These are phyloP conservation scores for Paramecium caudatum DNA, from an alignment of 73 alveolate genomes.

Conservation along the genomic window DNA sequence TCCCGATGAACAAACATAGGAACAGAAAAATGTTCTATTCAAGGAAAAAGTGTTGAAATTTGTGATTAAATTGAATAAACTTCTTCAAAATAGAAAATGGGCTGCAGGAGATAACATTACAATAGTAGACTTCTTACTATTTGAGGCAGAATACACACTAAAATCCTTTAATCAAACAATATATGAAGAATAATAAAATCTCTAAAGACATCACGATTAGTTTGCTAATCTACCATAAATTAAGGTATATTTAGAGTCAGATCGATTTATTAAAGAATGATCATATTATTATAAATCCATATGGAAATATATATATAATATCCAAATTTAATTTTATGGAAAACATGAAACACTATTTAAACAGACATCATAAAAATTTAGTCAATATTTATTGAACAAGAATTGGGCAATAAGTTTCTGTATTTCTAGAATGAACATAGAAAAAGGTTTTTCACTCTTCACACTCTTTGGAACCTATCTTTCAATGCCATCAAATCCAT, in stretches of 20 bases:
- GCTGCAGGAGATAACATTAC: slow-evolving; percentile 67
- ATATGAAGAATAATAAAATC: neutral
- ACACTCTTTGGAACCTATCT: slow-evolving; percentile 30
- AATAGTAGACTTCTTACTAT: slow-evolving; percentile 54
- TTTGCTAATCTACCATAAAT: slow-evolving; percentile 24
- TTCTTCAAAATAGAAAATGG: slow-evolving; percentile 19
- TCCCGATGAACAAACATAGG: neutral
- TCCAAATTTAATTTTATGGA: neutral
- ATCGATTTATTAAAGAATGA: neutral
- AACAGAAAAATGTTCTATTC: neutral
- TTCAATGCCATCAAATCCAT: slow-evolving; percentile 41
- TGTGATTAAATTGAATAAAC: neutral
- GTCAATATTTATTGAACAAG: slow-evolving; percentile 25
- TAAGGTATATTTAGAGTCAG: neutral
- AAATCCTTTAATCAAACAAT: neutral
- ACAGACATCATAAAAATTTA: neutral
- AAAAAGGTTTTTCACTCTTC: slow-evolving; percentile 26
- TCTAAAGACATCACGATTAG: neutral
- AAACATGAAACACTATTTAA: slow-evolving; percentile 5
- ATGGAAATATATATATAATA: neutral
- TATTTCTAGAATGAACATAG: slow-evolving; percentile 6
- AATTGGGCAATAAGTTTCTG: slow-evolving; percentile 4
- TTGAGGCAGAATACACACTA: slow-evolving; percentile 57
- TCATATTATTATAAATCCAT: neutral
- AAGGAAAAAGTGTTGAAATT: neutral